Conservation (phyloP, 192 early-diverging fungal species). For the Backusella tuberculispora region DNA sequence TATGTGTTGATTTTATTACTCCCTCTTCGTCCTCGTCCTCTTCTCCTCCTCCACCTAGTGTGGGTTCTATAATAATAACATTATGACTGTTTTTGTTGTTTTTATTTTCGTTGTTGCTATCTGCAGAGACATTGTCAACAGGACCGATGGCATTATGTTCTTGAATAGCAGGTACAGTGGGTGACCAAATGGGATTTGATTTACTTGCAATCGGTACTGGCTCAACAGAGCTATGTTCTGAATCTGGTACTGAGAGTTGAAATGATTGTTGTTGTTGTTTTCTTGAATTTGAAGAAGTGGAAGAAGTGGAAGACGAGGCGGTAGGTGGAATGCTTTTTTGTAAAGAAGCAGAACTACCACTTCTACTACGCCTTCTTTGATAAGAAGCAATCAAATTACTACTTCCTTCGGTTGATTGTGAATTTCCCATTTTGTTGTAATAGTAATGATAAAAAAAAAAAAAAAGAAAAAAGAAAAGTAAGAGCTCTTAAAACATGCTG, state of each 20-base stretch:
- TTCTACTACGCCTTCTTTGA: slow-evolving; percentile 12
- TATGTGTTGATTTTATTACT: neutral
- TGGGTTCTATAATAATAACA: neutral
- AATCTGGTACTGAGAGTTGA: neutral
- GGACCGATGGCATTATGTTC: slow-evolving; percentile 3
- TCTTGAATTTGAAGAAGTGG: neutral
- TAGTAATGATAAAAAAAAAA: neutral
- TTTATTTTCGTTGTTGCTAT: neutral
- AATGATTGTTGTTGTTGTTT: neutral
- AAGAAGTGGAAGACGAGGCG: neutral
- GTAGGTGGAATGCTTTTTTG: slow-evolving; percentile 1
- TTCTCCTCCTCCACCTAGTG: neutral
- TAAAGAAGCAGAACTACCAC: neutral
- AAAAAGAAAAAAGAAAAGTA: neutral
- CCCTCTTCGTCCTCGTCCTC: neutral
- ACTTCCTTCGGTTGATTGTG: slow-evolving; percentile 17
- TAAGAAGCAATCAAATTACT: neutral
- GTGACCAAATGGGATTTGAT: slow-evolving; percentile 1
- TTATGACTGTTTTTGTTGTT: neutral
- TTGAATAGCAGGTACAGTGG: neutral
- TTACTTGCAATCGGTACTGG: neutral
- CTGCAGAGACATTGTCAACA: neutral
- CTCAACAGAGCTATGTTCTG: neutral
- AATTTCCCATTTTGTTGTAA: slow-evolving; percentile 9
- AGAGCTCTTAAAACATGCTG: neutral